Conservation (phyloP, 1,284 basidiomycete genomes). For the Pseudozyma sp. region DNA sequence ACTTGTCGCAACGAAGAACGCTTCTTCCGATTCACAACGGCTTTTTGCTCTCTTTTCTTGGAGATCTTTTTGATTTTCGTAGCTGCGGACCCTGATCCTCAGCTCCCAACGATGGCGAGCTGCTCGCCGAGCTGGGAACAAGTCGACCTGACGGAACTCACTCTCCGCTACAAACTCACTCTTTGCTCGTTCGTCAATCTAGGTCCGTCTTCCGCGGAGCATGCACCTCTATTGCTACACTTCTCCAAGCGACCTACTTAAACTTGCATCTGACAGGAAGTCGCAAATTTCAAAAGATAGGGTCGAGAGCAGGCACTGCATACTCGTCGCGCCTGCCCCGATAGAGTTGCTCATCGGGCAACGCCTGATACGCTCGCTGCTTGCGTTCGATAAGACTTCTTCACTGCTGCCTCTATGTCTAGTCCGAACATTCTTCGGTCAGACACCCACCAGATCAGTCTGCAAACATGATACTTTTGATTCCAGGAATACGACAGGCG, state of each 20-base stretch:
- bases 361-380: not conserved
- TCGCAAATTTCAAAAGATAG: too few relatives aligned
- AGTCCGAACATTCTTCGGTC: not conserved
- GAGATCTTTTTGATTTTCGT: not conserved
- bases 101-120: not conserved
- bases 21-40: not conserved
- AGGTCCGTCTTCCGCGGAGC: not conserved
- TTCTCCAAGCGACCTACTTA: too few relatives aligned
- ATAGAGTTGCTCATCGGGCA: too few relatives aligned
- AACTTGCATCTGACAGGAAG: too few relatives aligned
- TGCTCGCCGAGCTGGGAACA: not conserved
- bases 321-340: too few relatives aligned
- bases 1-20: too few relatives aligned
- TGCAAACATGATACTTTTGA: not conserved
- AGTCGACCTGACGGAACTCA: not conserved
- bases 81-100: not conserved
- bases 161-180: not conserved
- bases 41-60: not conserved
- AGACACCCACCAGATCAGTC: too few relatives aligned
- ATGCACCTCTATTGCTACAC: too few relatives aligned
- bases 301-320: too few relatives aligned
- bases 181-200: not conserved
- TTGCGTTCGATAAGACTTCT: not conserved
- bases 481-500: not conserved
- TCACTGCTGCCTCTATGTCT: not conserved